Percentiles rank a stretch among this genome's conserved stretches.
Conservation (phyloP, 2,329 filamentous ascomycete species). For the Phaeomoniella chlamydospora region DNA sequence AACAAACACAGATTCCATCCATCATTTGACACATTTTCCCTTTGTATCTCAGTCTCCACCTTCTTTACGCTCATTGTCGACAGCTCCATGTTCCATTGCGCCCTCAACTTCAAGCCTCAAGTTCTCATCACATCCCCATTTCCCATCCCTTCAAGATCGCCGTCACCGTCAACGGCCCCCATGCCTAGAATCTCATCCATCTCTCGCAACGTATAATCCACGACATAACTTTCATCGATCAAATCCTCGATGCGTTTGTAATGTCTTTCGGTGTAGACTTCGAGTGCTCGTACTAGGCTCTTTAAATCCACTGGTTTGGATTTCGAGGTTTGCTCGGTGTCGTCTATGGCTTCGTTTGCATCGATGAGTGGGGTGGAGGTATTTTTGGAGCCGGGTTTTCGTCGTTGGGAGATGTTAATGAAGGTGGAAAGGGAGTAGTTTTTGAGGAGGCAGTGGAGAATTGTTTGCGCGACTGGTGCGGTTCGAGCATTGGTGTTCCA, state of each 20-base stretch:
- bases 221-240: conserved; percentile 83
- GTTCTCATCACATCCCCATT: neutral
- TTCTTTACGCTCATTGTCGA: no score
- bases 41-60: no score
- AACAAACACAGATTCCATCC: no score
- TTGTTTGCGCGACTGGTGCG: conserved; percentile 68
- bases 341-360: neutral
- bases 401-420: conserved; percentile 19
- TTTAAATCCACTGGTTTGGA: conserved; percentile 44
- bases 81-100: no score
- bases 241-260: conserved; percentile 81
- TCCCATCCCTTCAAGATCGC: no score
- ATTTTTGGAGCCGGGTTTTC: conserved; percentile 15
- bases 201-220: conserved; percentile 83
- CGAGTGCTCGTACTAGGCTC: conserved; percentile 75
- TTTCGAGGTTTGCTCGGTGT: neutral
- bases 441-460: conserved; percentile 65
- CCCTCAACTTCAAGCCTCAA: no score
- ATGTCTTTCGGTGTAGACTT: conserved; percentile 83
- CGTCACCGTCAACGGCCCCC: neutral
- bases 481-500: conserved; percentile 96
- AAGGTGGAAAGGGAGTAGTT: conserved; percentile 70
- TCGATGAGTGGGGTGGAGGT: conserved; percentile 16
- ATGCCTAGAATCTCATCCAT: conserved; percentile 60
- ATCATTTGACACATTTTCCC: no score